Conservation (phyloP, 306 rosid species). For the Rosa rugosa region DNA sequence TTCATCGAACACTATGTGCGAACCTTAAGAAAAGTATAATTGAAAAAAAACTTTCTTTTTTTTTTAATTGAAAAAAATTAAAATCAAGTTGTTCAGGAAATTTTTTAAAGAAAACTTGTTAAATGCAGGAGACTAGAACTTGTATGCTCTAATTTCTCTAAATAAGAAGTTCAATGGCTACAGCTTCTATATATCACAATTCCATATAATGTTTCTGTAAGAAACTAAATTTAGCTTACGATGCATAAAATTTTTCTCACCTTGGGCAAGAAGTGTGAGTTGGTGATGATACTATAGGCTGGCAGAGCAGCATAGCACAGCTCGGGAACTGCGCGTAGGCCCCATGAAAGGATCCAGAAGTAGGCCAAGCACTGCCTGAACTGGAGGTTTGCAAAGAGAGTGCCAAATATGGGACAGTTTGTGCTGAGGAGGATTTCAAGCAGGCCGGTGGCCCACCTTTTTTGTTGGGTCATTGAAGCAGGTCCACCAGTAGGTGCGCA, state of each 20-base stretch:
- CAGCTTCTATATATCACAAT: background rate
- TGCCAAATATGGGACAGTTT: slow-evolving; percentile 43
- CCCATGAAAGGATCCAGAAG: slow-evolving; percentile 41
- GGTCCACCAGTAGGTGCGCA: slow-evolving; percentile 56
- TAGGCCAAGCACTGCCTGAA: slow-evolving; percentile 48
- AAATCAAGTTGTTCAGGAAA: background rate
- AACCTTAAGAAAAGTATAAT: background rate
- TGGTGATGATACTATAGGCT: slow-evolving; percentile 50
- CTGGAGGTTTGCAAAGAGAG: slow-evolving; percentile 42
- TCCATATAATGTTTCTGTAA: background rate
- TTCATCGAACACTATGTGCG: background rate
- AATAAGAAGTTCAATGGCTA: background rate
- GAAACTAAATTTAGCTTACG: background rate
- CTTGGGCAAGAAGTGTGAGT: slow-evolving; percentile 65
- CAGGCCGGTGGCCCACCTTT: slow-evolving; percentile 65
- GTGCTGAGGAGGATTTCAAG: slow-evolving; percentile 51
- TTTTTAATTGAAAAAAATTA: too few species aligned
- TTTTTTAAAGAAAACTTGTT: background rate
- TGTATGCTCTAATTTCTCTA: background rate
- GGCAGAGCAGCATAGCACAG: slow-evolving; percentile 46
- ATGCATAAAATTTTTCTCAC: slow-evolving; percentile 25
- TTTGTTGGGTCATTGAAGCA: slow-evolving; percentile 46
- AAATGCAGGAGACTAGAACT: background rate
- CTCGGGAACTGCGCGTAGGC: slow-evolving; percentile 35
- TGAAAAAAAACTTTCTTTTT: too few species aligned